A percentile compares a stretch with the other conserved stretches of the same genome.
phyloP scores from a whole-genome alignment of 352 stramenopile genomes.

The Thalassiosira pacifica region DNA sequence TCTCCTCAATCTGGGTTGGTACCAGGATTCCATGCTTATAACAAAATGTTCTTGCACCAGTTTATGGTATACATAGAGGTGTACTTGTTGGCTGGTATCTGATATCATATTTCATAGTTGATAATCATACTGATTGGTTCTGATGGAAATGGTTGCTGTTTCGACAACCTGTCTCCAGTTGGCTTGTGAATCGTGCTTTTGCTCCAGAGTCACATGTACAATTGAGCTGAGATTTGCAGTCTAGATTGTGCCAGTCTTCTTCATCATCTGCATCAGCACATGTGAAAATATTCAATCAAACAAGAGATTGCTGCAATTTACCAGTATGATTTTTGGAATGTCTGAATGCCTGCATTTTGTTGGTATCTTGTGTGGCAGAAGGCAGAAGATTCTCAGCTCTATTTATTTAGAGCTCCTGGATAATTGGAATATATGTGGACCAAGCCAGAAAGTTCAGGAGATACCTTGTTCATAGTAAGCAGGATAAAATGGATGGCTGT shows the following conservation, averaged over 20 bases:
- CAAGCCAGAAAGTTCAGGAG: background rate
- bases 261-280: background rate
- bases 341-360: conserved; percentile 16
- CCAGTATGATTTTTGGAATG: conserved; percentile 12
- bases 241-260: background rate
- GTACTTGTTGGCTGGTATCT: background rate
- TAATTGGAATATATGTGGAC: conserved; percentile 20
- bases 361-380: conserved; percentile 8
- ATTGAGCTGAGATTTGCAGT: background rate
- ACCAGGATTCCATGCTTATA: background rate
- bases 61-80: background rate
- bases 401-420: background rate
- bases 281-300: conserved; percentile 5
- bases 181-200: background rate
- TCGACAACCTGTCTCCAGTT: background rate
- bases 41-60: background rate
- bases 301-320: background rate
- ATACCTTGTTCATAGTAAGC: background rate
- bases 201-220: background rate
- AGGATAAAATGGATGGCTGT: conserved; percentile 6
- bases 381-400: conserved; percentile 1
- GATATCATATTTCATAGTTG: background rate
- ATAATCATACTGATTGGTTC: background rate
- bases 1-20: background rate
- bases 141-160: background rate